These are phyloP conservation scores for Candida corydali DNA, from an alignment of 805 yeast genomes.

Conservation along the genomic window DNA sequence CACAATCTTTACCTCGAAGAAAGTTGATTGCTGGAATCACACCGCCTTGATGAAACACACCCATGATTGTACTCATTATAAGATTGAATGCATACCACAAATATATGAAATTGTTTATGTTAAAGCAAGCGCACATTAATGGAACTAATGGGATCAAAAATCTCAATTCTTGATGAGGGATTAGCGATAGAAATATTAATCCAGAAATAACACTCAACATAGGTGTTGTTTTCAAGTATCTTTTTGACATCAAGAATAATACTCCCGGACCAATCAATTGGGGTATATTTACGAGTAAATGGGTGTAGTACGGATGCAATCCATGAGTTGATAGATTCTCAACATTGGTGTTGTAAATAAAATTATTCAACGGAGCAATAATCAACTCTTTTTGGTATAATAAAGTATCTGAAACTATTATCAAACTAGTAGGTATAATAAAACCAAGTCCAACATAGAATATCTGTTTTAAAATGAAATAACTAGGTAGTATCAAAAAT, in stretches of 20 bases:
- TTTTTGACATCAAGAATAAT: conserved; percentile 41
- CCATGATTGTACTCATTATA: conserved; percentile 61
- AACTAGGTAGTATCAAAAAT: conserved; percentile 63
- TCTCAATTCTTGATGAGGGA: conserved; percentile 94
- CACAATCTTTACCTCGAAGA: conserved; percentile 20
- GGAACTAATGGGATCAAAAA: conserved; percentile 81
- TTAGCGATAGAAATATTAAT: conserved; percentile 52
- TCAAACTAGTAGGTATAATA: conserved; percentile 24
- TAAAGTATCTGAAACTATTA: conserved; percentile 54
- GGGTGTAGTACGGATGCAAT: conserved; percentile 73
- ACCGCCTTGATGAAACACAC: conserved; percentile 87
- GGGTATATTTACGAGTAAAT: conserved; percentile 71
- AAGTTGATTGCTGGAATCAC: conserved; percentile 61
- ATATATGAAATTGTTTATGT: conserved; percentile 26
- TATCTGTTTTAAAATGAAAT: conserved; percentile 29
- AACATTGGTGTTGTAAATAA: conserved; percentile 59
- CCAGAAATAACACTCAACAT: conserved; percentile 63
- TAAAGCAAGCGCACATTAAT: conserved; percentile 55
- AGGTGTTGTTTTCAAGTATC: conserved; percentile 49
- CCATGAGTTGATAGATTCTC: conserved; percentile 76
- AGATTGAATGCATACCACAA: conserved; percentile 66
- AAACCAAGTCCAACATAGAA: conserved; percentile 34
- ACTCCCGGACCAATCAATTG: conserved; percentile 75
- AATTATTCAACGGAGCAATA: conserved; percentile 74
- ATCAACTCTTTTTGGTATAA: conserved; percentile 36